Evolutionary conservation across 208 protist genomes (phyloP).

Genomic region (Porcisia deanei): DNA sequence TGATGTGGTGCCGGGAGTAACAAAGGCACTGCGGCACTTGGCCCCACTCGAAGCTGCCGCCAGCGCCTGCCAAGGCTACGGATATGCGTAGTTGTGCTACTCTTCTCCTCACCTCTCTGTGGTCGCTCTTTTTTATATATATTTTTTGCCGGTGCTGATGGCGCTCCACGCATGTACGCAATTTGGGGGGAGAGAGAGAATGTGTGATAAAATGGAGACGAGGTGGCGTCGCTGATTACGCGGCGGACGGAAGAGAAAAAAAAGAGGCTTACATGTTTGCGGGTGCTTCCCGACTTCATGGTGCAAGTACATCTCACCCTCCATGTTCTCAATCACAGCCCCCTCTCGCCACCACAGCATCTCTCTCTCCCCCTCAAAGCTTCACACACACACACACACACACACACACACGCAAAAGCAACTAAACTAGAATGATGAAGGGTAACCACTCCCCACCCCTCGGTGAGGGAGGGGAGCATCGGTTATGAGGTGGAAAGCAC

Average conservation of each 20-base stretch:
- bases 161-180: background rate
- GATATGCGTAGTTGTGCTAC: background rate
- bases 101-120: background rate
- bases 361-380: background rate
- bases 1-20: slow-evolving; percentile 8
- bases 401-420: background rate
- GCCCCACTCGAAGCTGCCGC: slow-evolving; percentile 7
- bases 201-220: no score
- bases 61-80: background rate
- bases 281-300: background rate
- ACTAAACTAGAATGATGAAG: background rate
- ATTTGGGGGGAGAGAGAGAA: background rate
- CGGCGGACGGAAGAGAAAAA: no score
- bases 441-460: background rate
- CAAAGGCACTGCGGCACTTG: slow-evolving; percentile 15
- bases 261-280: background rate
- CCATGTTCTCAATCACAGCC: background rate
- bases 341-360: background rate
- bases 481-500: background rate
- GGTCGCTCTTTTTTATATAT: background rate
- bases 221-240: no score
- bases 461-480: background rate
- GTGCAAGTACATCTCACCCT: background rate
- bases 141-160: slow-evolving; percentile 1
- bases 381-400: background rate